Evolutionary conservation across 495 filamentous ascomycete genomes (phyloP).

Genomic region (Hypomontagnella submonticulosa): DNA sequence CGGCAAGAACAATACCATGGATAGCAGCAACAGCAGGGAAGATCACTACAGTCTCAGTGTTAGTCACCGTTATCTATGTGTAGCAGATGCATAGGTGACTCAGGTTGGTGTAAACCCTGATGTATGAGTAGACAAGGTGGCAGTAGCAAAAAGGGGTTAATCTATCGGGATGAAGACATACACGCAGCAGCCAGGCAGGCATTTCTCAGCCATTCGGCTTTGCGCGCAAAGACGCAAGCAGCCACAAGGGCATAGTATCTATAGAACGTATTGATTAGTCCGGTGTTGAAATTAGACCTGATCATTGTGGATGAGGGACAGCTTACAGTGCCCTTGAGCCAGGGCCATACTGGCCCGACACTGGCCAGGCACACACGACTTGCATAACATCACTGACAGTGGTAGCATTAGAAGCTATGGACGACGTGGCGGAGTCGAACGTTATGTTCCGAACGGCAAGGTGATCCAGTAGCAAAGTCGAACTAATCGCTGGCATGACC

Average conservation of each 20-base stretch:
- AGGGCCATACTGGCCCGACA: constrained; percentile 69
- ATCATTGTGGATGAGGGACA: background rate
- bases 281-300: background rate
- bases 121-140: background rate
- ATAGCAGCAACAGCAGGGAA: constrained; percentile 70
- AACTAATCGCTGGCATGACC: constrained; percentile 57
- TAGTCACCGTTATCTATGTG: constrained; percentile 12
- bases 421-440: constrained; percentile 20
- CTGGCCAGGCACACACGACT: constrained; percentile 70
- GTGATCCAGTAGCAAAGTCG: constrained; percentile 45
- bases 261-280: constrained; percentile 3
- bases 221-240: constrained; percentile 67
- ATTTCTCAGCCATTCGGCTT: constrained; percentile 66
- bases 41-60: constrained; percentile 49
- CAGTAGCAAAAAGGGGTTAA: background rate
- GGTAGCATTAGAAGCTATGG: constrained; percentile 41
- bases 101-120: background rate
- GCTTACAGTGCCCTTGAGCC: constrained; percentile 66
- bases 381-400: constrained; percentile 47
- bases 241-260: constrained; percentile 70
- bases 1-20: constrained; percentile 67
- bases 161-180: constrained; percentile 10
- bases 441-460: constrained; percentile 44
- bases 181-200: constrained; percentile 68
- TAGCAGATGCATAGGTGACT: background rate